Conservation (phyloP, 2,329 filamentous ascomycete species). For the Colletotrichum siamense region DNA sequence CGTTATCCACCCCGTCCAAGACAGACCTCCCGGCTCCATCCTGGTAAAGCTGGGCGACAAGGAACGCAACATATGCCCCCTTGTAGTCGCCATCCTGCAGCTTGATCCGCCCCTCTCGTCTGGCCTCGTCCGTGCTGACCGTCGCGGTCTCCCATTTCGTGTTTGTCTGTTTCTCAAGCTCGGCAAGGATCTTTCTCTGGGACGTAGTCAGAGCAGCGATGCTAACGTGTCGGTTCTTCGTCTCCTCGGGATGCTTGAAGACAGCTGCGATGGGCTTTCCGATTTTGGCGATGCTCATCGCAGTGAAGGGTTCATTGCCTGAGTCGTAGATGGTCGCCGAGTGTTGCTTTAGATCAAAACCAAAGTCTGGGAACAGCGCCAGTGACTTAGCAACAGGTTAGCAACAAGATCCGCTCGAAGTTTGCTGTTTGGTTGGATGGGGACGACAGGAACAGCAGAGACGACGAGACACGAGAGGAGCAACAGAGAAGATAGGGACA, state of each 20-base stretch:
- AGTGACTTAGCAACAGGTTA: neutral
- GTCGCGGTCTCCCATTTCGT: neutral
- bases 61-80: neutral
- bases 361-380: neutral
- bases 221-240: neutral
- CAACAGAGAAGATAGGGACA: neutral
- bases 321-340: neutral
- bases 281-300: neutral
- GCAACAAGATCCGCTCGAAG: neutral
- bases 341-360: neutral
- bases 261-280: neutral
- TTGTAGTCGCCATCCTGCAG: neutral
- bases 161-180: neutral
- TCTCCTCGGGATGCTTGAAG: neutral
- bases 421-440: neutral
- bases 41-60: neutral
- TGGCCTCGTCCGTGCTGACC: neutral
- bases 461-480: fast-evolving
- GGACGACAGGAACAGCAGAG: neutral
- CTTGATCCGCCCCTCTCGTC: neutral
- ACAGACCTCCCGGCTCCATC: neutral
- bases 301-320: neutral
- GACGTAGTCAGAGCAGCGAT: neutral
- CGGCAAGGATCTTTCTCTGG: neutral
- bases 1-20: neutral